Conservation (phyloP, 164 flowering plant genomes). For the Sextonia rubra region DNA sequence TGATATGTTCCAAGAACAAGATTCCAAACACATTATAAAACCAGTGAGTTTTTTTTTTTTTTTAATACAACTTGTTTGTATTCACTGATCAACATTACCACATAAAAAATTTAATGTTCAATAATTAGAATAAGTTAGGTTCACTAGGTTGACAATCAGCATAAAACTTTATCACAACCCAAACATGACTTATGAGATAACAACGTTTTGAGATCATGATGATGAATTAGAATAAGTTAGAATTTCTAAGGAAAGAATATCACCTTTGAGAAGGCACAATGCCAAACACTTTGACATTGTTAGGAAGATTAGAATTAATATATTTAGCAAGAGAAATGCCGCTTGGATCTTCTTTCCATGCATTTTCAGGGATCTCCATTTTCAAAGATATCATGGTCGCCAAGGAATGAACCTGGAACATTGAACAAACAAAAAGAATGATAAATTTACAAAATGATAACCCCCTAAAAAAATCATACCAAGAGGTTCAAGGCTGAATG, state of each 20-base stretch:
- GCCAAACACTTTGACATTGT: constrained; percentile 70
- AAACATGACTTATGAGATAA: too few relatives aligned
- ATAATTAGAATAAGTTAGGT: neutral
- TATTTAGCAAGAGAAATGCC: constrained; percentile 66
- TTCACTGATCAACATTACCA: neutral
- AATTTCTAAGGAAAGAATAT: constrained; percentile 10
- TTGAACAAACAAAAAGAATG: neutral
- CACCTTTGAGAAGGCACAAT: constrained; percentile 78
- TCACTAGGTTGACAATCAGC: too few relatives aligned
- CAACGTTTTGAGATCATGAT: too few relatives aligned
- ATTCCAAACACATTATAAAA: too few relatives aligned
- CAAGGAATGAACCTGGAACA: constrained; percentile 77
- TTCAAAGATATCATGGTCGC: constrained; percentile 79
- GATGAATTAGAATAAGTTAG: neutral
- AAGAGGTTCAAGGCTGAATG: neutral
- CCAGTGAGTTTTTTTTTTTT: neutral
- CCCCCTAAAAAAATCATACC: neutral
- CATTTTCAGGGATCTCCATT: constrained; percentile 86
- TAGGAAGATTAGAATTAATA: constrained; percentile 64
- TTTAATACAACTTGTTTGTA: neutral
- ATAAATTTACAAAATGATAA: neutral
- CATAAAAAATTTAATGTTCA: too few relatives aligned
- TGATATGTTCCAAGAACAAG: too few relatives aligned
- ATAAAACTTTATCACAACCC: too few relatives aligned
- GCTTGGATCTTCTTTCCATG: constrained; percentile 73